phyloP scores from a whole-genome alignment of 305 asterid genomes.

The Fraxinus velutina region DNA sequence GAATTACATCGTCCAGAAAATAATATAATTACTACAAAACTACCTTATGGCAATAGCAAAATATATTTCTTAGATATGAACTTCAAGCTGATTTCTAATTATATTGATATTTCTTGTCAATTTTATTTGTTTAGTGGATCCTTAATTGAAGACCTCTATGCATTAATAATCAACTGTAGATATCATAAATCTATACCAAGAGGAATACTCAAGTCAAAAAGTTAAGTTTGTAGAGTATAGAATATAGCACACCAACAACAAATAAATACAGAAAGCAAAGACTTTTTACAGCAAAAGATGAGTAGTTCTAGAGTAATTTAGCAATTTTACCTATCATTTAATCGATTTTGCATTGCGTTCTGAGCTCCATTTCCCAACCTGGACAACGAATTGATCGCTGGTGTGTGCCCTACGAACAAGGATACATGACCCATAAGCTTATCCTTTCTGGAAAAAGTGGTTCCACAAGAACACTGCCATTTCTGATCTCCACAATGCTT shows the following conservation, averaged over 20 bases:
- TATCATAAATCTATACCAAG: background rate
- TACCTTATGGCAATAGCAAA: too few relatives aligned
- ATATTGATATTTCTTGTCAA: background rate
- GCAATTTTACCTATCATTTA: slow-evolving; percentile 4
- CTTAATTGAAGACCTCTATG: background rate
- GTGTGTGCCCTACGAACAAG: slow-evolving; percentile 66
- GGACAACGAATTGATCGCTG: slow-evolving; percentile 29
- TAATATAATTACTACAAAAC: too few relatives aligned
- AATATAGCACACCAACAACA: background rate
- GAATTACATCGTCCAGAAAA: too few relatives aligned
- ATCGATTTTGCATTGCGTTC: background rate
- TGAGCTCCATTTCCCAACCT: slow-evolving; percentile 27
- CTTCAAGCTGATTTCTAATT: background rate
- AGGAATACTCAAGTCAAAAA: background rate
- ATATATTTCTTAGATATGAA: background rate
- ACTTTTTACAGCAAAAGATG: background rate
- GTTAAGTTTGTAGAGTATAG: background rate
- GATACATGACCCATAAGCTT: slow-evolving; percentile 77
- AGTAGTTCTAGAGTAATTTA: background rate
- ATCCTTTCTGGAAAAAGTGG: slow-evolving; percentile 80
- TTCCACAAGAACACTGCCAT: slow-evolving; percentile 85
- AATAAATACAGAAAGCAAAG: background rate
- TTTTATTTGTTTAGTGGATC: background rate
- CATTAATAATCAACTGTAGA: background rate
- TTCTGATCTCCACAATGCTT: slow-evolving; percentile 82